These are phyloP conservation scores for Penicillium paneum DNA, from an alignment of 2,329 filamentous ascomycete species.

Conservation along the genomic window DNA sequence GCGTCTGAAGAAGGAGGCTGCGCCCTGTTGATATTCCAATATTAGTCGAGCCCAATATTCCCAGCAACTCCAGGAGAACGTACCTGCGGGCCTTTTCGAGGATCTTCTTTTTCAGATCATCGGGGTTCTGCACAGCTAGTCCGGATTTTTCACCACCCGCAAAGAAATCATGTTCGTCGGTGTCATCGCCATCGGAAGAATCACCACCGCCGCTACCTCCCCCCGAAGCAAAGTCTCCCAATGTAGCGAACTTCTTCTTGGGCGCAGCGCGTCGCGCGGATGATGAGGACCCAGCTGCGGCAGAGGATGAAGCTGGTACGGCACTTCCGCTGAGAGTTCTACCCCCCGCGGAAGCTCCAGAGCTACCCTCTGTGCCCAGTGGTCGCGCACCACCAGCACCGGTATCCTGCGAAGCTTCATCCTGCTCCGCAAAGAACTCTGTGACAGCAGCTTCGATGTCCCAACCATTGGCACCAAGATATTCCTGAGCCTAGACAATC, in stretches of 20 bases:
- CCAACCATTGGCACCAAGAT: conserved; percentile 65
- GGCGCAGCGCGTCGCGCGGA: conserved; percentile 27
- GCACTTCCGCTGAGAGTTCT: conserved; percentile 34
- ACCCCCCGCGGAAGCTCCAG: conserved; percentile 25
- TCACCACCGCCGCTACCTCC: conserved; percentile 40
- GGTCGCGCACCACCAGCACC: conserved; percentile 25
- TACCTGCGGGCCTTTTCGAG: conserved; percentile 46
- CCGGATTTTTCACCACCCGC: conserved; percentile 66
- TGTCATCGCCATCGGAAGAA: conserved; percentile 51
- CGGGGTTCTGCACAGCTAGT: conserved; percentile 64
- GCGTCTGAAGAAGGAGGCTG: conserved; percentile 42
- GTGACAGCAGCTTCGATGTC: conserved; percentile 62
- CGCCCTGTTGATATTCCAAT: conserved; percentile 23
- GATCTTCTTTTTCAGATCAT: conserved; percentile 52
- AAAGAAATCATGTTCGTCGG: conserved; percentile 57
- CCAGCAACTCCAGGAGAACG: background rate
- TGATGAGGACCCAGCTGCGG: conserved; percentile 30
- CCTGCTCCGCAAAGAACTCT: conserved; percentile 56
- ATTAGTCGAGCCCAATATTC: background rate
- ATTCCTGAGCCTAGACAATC: conserved; percentile 59
- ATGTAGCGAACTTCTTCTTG: conserved; percentile 48
- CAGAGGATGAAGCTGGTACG: conserved; percentile 29
- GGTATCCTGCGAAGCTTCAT: conserved; percentile 37
- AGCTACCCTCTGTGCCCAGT: conserved; percentile 23
- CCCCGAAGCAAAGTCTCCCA: conserved; percentile 43